A percentile compares a stretch with the other conserved stretches of the same genome.
Conservation (phyloP, 2,329 filamentous ascomycete species). For the Phyllosticta ampelicida region DNA sequence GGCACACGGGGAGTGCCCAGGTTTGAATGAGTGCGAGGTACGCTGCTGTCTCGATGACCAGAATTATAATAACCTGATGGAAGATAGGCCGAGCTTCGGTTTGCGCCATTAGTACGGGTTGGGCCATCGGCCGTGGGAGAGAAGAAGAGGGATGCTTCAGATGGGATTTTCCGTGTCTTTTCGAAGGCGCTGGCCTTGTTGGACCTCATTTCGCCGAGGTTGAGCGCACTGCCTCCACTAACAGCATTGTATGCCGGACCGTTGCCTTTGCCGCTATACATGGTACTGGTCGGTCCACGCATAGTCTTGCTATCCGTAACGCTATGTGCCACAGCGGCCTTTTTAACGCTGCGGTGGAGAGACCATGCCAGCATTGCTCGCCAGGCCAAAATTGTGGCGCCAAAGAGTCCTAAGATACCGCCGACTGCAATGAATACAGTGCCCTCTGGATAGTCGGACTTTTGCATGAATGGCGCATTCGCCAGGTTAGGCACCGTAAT, state of each 20-base stretch:
- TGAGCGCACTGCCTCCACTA: slow-evolving; percentile 41
- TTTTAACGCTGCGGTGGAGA: slow-evolving; percentile 81
- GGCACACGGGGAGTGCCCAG: slow-evolving; percentile 6
- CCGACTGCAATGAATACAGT: slow-evolving; percentile 96
- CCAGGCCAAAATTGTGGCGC: slow-evolving; percentile 75
- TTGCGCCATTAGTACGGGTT: slow-evolving; percentile 22
- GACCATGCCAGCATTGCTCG: slow-evolving; percentile 79
- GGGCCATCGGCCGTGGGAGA: slow-evolving; percentile 63
- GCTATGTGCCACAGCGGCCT: slow-evolving; percentile 67
- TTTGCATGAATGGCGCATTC: slow-evolving; percentile 84
- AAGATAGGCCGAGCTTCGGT: slow-evolving; percentile 68
- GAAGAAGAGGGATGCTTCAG: slow-evolving; percentile 65
- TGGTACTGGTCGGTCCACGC: slow-evolving; percentile 24
- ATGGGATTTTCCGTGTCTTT: slow-evolving; percentile 16
- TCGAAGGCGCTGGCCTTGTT: slow-evolving; percentile 22
- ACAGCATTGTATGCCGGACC: slow-evolving; percentile 4
- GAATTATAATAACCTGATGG: slow-evolving; percentile 87
- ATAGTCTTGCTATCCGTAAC: slow-evolving; percentile 58
- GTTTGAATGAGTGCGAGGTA: background rate
- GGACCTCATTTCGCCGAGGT: slow-evolving; percentile 41
- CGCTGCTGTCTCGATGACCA: slow-evolving; percentile 38
- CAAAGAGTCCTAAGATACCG: slow-evolving; percentile 73
- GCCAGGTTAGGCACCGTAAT: slow-evolving; percentile 71
- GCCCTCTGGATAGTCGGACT: slow-evolving; percentile 74
- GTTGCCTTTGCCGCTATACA: slow-evolving; percentile 39